A percentile compares a stretch with the other conserved stretches of the same genome.
Evolutionary conservation across 139 green algal genomes (phyloP).

Genomic region (Mesostigma viride): DNA sequence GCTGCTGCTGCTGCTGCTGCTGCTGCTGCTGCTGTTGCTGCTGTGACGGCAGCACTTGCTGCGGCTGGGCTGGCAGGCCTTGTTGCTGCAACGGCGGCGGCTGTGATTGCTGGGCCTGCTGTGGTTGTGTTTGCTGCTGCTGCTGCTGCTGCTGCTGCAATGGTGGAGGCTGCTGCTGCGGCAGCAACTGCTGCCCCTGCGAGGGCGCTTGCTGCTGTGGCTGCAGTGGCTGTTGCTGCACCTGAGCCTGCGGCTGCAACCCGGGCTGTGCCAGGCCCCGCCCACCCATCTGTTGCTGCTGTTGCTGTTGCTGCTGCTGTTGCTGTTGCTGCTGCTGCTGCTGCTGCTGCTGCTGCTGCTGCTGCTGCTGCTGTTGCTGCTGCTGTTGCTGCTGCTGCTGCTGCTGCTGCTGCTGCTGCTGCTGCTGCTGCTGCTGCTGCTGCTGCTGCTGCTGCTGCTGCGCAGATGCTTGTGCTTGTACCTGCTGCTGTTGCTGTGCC

Average conservation of each 20-base stretch:
- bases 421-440: no score
- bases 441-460: no score
- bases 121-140: conserved; percentile 1
- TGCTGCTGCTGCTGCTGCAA: conserved; percentile 1
- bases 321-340: conserved; percentile 9
- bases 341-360: no score
- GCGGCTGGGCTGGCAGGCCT: conserved; percentile 12
- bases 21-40: conserved; percentile 15
- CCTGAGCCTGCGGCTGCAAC: not conserved
- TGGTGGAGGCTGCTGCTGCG: no score
- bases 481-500: conserved; percentile 7
- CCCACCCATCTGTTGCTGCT: conserved; percentile 22
- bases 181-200: not conserved
- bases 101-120: not conserved
- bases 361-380: no score
- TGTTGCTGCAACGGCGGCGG: not conserved
- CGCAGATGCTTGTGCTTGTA: no score
- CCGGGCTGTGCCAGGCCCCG: not conserved
- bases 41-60: not conserved
- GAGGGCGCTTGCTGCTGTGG: not conserved
- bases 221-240: conserved; percentile 12
- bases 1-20: conserved; percentile 7
- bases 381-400: no score
- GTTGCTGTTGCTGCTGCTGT: conserved; percentile 22
- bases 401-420: no score